Conservation (phyloP, 1,284 basidiomycete species). For the Mycena citricolor region DNA sequence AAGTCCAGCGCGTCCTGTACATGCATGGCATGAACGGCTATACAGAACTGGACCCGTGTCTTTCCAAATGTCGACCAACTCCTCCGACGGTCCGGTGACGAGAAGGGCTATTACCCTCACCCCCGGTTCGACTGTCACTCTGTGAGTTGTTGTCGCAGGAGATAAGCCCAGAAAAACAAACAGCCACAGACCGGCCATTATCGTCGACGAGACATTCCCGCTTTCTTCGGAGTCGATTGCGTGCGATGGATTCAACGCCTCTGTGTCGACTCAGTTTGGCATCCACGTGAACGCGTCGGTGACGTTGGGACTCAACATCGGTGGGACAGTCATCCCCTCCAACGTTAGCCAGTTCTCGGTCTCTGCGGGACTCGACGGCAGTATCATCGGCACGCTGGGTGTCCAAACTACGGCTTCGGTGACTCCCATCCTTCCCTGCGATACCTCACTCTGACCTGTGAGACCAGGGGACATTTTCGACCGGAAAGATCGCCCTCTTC, state of each 20-base stretch:
- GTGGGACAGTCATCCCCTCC: conserved; percentile 36
- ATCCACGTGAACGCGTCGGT: conserved; percentile 38
- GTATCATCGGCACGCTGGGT: conserved; percentile 33
- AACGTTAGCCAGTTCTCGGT: conserved; percentile 33
- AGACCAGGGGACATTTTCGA: conserved; percentile 32
- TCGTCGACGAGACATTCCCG: conserved; percentile 37
- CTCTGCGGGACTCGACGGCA: conserved; percentile 31
- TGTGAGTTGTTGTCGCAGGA: no score
- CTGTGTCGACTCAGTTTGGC: conserved; percentile 40
- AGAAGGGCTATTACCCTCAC: neutral
- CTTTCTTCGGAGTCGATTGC: conserved; percentile 39
- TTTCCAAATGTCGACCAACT: conserved; percentile 11
- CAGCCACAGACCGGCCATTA: conserved; percentile 25
- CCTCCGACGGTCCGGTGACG: neutral
- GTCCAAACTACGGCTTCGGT: conserved; percentile 34
- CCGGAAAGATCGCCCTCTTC: conserved; percentile 29
- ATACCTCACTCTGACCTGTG: no score
- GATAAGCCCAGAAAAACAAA: neutral
- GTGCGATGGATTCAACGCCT: conserved; percentile 37
- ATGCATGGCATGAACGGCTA: neutral
- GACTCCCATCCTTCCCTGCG: neutral
- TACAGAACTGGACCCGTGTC: conserved; percentile 14
- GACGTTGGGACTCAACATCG: conserved; percentile 41
- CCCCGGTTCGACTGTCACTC: neutral
- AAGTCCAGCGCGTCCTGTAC: neutral